phyloP scores from a whole-genome alignment of 1,139 yeast species.

The Geotrichum reessii region DNA sequence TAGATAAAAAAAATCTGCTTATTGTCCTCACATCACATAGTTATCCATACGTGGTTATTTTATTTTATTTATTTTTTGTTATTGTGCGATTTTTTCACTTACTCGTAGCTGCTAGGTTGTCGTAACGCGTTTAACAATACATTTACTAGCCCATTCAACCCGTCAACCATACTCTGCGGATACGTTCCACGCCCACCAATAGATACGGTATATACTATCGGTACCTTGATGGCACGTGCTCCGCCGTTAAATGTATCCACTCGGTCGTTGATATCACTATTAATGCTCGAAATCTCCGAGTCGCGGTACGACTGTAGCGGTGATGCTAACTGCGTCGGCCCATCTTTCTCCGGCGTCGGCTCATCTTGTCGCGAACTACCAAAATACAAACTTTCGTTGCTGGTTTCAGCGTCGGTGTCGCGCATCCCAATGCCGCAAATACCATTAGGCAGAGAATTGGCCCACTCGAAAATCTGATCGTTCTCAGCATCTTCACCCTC shows the following conservation, averaged over 20 bases:
- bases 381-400: slow-evolving; percentile 6
- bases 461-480: slow-evolving; percentile 61
- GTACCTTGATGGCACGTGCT: slow-evolving; percentile 29
- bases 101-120: background rate
- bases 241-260: slow-evolving; percentile 15
- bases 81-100: background rate
- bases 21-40: too few relatives aligned
- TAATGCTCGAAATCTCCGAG: background rate
- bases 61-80: too few relatives aligned
- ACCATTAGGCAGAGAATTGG: slow-evolving; percentile 40
- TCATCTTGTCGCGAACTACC: background rate
- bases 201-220: slow-evolving; percentile 53
- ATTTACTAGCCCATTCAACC: slow-evolving; percentile 66
- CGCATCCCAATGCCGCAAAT: slow-evolving; percentile 23
- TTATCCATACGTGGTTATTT: too few relatives aligned
- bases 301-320: background rate
- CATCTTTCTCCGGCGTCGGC: background rate
- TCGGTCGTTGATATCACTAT: slow-evolving; percentile 6
- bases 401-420: background rate
- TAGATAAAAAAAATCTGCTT: too few relatives aligned
- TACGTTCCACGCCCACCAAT: slow-evolving; percentile 52
- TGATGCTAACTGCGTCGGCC: background rate
- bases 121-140: slow-evolving; percentile 21
- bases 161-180: slow-evolving; percentile 67
- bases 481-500: slow-evolving; percentile 61